Base-by-base conservation (phyloP, 2,329 filamentous ascomycete genomes). In the Epichloe sp. region DNA sequence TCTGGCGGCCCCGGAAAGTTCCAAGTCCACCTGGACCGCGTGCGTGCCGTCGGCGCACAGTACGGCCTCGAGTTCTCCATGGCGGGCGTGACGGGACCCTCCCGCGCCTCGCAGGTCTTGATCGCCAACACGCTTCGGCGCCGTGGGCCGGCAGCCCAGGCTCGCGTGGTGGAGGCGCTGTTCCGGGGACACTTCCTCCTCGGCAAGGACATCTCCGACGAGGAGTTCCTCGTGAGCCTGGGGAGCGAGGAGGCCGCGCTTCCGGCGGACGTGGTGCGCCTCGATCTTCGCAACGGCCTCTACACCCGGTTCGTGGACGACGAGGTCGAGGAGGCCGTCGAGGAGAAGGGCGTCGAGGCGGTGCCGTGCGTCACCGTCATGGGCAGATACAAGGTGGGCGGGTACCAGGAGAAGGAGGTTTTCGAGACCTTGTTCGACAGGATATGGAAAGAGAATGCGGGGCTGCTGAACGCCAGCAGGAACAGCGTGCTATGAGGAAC, bases 311-410 rank as follows among this genome's bases (percentile, higher is more conserved):
- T 53, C 8, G 57, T 70, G 14, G 65, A 70, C 52, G 57, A 57
- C 7, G 61, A 66, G 52, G 63, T 63, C 1, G 50, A 59, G 43
- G 54, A 45, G 7, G 64, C 66, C 3, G 58, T 55, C 42, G 58
- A 58, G 23, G 54, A 58, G 11, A 55, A 58, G 4, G 65, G 64
- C 6, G 67, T 90, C 49, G 73, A 72, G 52, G 86, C 85, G 0
- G 85, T 90, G 57, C 86, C 86, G 15, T 82, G 84, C 58, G 87
- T 87, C 59, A 81, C 80, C 2, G 75, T 91, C 48, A 83, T 88
- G 61, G 79, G 75, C 1, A 71, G 71, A 59, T 88, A 80, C 65
- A 76, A 82, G 56, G 72, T 91, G 17, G 80, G 82, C 8, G 87
- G 87, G 1, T 85, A 82, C 51, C 84, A 90, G 69, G 78, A 83